A percentile compares a stretch with the other conserved stretches of the same genome.
Evolutionary conservation across 805 yeast genomes (phyloP).

Genomic region (Jamesozyma lodderae): DNA sequence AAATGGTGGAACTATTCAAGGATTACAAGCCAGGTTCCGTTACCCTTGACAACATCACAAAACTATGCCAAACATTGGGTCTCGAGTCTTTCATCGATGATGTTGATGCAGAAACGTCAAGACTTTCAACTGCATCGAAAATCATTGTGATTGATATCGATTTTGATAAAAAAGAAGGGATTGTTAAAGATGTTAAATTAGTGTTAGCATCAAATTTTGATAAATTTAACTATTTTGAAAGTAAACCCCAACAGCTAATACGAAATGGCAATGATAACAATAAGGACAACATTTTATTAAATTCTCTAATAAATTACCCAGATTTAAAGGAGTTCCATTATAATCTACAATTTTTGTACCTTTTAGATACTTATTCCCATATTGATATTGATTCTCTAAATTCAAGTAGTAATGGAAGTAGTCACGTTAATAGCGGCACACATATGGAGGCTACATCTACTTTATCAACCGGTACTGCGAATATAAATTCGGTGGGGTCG

Average conservation of each 20-base stretch:
- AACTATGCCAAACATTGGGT: conserved; percentile 28
- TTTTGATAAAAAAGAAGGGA: conserved; percentile 19
- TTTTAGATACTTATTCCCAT: conserved; percentile 27
- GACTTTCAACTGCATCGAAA: conserved; percentile 31
- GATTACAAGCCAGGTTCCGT: conserved; percentile 29
- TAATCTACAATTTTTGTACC: conserved; percentile 25
- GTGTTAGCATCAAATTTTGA: conserved; percentile 32
- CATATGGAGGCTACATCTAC: background rate
- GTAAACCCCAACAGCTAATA: background rate
- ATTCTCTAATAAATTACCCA: conserved; percentile 22
- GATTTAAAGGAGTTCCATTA: conserved; percentile 27
- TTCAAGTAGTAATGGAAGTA: conserved; percentile 6
- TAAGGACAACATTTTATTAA: conserved; percentile 23
- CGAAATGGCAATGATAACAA: background rate
- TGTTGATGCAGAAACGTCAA: conserved; percentile 18
- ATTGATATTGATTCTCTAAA: conserved; percentile 21
- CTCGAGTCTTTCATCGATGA: conserved; percentile 30
- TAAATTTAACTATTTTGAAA: conserved; percentile 27
- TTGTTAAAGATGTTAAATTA: conserved; percentile 28
- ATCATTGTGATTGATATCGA: conserved; percentile 32
- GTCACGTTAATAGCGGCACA: background rate
- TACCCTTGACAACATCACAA: conserved; percentile 27
- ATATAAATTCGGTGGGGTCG: background rate
- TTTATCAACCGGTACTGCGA: background rate
- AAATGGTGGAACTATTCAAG: conserved; percentile 26